These are phyloP conservation scores for Cruciata laevipes DNA, from an alignment of 257 asterid species.

Conservation along the genomic window DNA sequence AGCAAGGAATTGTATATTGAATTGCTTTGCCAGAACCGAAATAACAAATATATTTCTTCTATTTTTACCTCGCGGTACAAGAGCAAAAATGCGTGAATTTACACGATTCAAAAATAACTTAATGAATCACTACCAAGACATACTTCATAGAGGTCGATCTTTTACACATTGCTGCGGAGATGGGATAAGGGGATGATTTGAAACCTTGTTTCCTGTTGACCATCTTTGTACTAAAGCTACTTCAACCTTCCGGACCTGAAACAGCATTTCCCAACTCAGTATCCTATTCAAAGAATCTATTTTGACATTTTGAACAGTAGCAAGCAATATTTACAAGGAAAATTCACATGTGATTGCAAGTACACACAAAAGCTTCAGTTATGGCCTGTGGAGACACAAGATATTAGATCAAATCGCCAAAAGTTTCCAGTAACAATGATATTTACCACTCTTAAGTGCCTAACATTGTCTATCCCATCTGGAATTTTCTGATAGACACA, in stretches of 20 bases:
- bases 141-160: constrained; percentile 36
- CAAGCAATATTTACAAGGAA: neutral
- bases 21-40: neutral
- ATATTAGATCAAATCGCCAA: neutral
- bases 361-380: neutral
- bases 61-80: neutral
- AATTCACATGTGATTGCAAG: neutral
- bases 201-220: constrained; percentile 50
- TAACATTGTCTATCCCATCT: neutral
- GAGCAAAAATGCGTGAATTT: neutral
- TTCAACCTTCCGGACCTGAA: constrained; percentile 82
- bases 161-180: constrained; percentile 48
- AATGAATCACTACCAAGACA: constrained; percentile 10
- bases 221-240: constrained; percentile 52
- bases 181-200: constrained; percentile 49
- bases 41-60: neutral
- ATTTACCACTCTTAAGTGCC: neutral
- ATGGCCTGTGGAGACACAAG: neutral
- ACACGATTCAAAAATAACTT: neutral
- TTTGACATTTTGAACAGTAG: neutral
- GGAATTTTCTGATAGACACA: neutral
- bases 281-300: neutral
- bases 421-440: neutral
- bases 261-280: constrained; percentile 1
- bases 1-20: neutral